Evolutionary conservation across 176 grass and related monocot genomes (phyloP), one percentile per base, ranked within the genome.

Genomic region (Juncus inflexus): DNA sequence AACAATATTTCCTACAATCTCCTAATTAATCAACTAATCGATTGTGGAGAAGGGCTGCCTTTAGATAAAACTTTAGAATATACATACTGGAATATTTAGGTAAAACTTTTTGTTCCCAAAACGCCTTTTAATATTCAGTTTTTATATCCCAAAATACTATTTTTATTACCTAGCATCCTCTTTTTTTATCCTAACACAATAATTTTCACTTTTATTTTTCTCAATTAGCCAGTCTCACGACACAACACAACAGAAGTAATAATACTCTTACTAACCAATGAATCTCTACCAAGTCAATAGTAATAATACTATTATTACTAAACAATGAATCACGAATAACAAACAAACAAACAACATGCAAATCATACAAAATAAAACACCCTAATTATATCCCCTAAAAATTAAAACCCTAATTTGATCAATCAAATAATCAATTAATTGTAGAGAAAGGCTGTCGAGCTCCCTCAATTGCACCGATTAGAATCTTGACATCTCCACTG

Each of bases 361-460:
- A 60, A 16, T 45, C 7, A 15, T 47, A 2, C 41, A 12, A 50
- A 62, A 58, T 37, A 50, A 63, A 9, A 28, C 19, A 28, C 19
- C 19, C 19, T 28, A 28, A 28, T 28, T 28, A 28, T 28, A 28
- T 28, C 1, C 19, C 19, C 19, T 28, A 28, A 28, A 28, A 28
- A 28, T 28, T 28, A 28, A 28, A 28, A 28, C 19, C 19, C 35
- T 13, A 14, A 49, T 60, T 19, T 47, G 58, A 19, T 61, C 69
- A 58, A 7, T 15, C 69, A 6, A 19, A 3, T 7, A 47, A 55
- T 36, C 86, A 95, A 45, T 89, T 89, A 49, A 95, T 81, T 55
- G 86, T 63, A 10, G 74, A 63, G 5, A 95, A 79, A 60, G 90
- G 90, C 64, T 78, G 14, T 77, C 90, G 83, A 53, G 70, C 60